A percentile compares a stretch with the other conserved stretches of the same genome.
Conservation (phyloP, 1,284 basidiomycete species). For the Trichosporon ovoides region DNA sequence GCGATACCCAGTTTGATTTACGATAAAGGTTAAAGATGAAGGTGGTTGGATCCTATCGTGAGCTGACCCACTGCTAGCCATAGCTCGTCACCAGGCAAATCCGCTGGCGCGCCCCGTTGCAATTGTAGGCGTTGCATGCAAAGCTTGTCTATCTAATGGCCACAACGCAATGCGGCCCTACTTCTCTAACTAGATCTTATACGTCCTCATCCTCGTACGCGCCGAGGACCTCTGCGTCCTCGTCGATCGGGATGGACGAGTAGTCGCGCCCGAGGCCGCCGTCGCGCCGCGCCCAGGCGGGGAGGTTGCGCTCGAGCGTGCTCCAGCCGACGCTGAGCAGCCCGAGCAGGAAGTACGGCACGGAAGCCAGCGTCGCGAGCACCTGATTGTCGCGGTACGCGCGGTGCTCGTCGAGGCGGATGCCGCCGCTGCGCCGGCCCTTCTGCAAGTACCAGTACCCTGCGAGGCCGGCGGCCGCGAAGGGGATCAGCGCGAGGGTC, state of each 20-base stretch:
- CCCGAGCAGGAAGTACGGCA: conserved; percentile 82
- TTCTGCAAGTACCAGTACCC: conserved; percentile 73
- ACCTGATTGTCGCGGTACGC: conserved; percentile 52
- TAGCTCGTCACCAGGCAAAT: too few relatives aligned
- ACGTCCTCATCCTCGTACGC: conserved; percentile 33
- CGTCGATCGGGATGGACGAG: conserved; percentile 73
- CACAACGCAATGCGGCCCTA: too few relatives aligned
- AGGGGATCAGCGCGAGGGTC: conserved; percentile 63
- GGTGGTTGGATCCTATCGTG: too few relatives aligned
- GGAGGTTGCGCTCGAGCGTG: conserved; percentile 54
- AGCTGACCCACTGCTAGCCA: too few relatives aligned
- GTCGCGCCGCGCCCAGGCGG: conserved; percentile 34
- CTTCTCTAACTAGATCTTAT: too few relatives aligned
- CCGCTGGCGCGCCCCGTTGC: too few relatives aligned
- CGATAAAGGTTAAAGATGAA: too few relatives aligned
- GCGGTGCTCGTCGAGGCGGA: conserved; percentile 62
- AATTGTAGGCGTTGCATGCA: too few relatives aligned
- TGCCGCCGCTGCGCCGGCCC: conserved; percentile 55
- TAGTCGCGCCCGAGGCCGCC: conserved; percentile 58
- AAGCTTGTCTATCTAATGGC: too few relatives aligned
- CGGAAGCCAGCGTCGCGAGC: conserved; percentile 67
- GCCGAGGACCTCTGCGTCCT: conserved; percentile 57
- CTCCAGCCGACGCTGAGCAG: conserved; percentile 60
- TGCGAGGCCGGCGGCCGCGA: conserved; percentile 64
- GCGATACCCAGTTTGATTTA: too few relatives aligned